Conservation (phyloP, 2,329 filamentous ascomycete genomes). For the Reticulascus tulasneorum region DNA sequence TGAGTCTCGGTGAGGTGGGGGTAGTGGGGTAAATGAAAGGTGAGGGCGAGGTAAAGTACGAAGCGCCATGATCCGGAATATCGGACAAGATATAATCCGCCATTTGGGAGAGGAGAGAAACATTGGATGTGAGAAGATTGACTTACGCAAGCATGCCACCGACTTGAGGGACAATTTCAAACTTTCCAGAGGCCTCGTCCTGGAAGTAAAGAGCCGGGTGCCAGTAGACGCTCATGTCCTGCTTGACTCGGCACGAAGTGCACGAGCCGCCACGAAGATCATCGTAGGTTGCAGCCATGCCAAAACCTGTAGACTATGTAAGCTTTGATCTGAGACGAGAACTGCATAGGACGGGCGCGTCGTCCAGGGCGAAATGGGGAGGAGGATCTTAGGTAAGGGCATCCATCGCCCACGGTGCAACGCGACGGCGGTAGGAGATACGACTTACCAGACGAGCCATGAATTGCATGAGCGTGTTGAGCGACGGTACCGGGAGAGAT, state of each 20-base stretch:
- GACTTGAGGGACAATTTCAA: constrained; percentile 66
- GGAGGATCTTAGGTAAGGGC: background rate
- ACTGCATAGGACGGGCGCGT: too few species aligned
- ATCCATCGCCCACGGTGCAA: background rate
- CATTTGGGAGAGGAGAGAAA: background rate
- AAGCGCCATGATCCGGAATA: background rate
- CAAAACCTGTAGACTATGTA: constrained; percentile 65
- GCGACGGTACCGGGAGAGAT: constrained; percentile 57
- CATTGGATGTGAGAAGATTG: constrained; percentile 1
- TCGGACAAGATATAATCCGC: background rate
- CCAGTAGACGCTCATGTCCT: constrained; percentile 91
- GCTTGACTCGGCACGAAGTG: constrained; percentile 73
- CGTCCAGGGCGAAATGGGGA: too few species aligned
- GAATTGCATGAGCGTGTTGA: constrained; percentile 68
- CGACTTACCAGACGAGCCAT: constrained; percentile 70
- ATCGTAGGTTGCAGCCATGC: constrained; percentile 49
- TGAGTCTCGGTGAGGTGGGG: too few species aligned
- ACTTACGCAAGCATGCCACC: constrained; percentile 84
- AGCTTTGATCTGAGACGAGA: too few species aligned
- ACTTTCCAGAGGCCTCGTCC: constrained; percentile 58
- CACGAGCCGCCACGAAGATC: constrained; percentile 61
- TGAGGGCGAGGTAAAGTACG: background rate
- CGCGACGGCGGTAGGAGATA: background rate
- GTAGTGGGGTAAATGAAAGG: too few species aligned
- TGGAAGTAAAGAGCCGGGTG: constrained; percentile 75